A percentile compares a stretch with the other conserved stretches of the same genome.
Conservation (phyloP, 768 basidiomycete genomes). For the Suillus cothurnatus region DNA sequence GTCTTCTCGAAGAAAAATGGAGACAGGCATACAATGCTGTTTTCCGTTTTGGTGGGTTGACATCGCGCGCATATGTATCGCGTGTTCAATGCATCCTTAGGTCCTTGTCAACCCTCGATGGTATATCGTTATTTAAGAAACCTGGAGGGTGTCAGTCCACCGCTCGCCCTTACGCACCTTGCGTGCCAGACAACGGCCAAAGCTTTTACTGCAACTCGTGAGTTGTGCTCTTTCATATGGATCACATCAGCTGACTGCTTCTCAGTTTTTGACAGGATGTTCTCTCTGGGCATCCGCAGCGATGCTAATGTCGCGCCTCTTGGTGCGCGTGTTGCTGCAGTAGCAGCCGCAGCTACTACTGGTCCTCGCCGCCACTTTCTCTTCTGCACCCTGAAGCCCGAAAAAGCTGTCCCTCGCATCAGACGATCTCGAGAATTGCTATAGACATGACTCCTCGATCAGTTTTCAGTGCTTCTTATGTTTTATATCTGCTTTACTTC, state of each 20-base stretch:
- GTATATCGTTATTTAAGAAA: constrained; percentile 89
- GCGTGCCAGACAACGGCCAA: constrained; percentile 89
- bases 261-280: constrained; percentile 88
- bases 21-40: constrained; percentile 83
- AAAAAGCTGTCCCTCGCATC: constrained; percentile 46
- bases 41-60: constrained; percentile 72
- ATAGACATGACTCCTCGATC: constrained; percentile 8
- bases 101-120: constrained; percentile 89
- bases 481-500: neutral
- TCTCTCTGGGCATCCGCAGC: constrained; percentile 78
- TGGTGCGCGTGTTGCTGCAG: constrained; percentile 50
- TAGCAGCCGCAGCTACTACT: constrained; percentile 62
- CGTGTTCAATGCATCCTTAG: constrained; percentile 33
- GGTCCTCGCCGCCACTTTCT: constrained; percentile 85
- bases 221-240: constrained; percentile 26
- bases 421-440: constrained; percentile 45
- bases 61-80: neutral
- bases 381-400: constrained; percentile 75
- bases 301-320: constrained; percentile 63
- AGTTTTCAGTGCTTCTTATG: neutral
- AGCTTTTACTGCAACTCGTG: constrained; percentile 84
- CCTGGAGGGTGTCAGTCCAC: constrained; percentile 89
- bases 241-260: constrained; percentile 8
- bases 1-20: constrained; percentile 92
- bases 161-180: constrained; percentile 82